Conservation (phyloP, 2,329 filamentous ascomycete species). For the Pestalotiopsis sp. region DNA sequence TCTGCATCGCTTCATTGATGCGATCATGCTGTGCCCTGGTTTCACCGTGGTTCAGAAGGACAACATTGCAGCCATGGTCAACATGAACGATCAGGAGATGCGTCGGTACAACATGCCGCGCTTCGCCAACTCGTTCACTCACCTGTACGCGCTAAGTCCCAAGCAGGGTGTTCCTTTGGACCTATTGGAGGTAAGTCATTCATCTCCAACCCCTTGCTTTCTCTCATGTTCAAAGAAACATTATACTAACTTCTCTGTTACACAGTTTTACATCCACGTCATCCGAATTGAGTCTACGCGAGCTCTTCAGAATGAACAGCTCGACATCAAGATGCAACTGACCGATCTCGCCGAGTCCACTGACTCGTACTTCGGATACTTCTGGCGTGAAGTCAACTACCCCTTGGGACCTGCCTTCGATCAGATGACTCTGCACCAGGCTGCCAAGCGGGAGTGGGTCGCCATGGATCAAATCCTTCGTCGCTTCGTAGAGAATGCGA, state of each 20-base stretch:
- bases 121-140: slow-evolving; percentile 49
- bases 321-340: slow-evolving; percentile 43
- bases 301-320: slow-evolving; percentile 38
- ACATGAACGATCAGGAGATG: slow-evolving; percentile 36
- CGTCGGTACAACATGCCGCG: slow-evolving; percentile 48
- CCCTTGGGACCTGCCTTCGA: slow-evolving; percentile 45
- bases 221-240: not conserved
- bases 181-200: slow-evolving; percentile 54
- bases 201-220: not conserved
- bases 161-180: slow-evolving; percentile 52
- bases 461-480: slow-evolving; percentile 52
- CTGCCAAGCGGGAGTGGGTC: slow-evolving; percentile 47
- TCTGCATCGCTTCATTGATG: slow-evolving; percentile 51
- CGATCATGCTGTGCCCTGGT: slow-evolving; percentile 59
- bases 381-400: slow-evolving; percentile 50
- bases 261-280: slow-evolving; percentile 58
- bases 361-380: slow-evolving; percentile 53
- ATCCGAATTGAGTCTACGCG: slow-evolving; percentile 55
- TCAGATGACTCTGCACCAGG: slow-evolving; percentile 47
- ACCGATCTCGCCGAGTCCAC: slow-evolving; percentile 33
- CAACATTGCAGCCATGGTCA: slow-evolving; percentile 49
- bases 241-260: slow-evolving; percentile 16
- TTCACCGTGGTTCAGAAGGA: slow-evolving; percentile 66
- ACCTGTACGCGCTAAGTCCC: slow-evolving; percentile 53
- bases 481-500: slow-evolving; percentile 17